Evolutionary conservation across 768 basidiomycete species (phyloP), one percentile per base, ranked within the genome.

Genomic region (Cystofilobasidium capitatum): DNA sequence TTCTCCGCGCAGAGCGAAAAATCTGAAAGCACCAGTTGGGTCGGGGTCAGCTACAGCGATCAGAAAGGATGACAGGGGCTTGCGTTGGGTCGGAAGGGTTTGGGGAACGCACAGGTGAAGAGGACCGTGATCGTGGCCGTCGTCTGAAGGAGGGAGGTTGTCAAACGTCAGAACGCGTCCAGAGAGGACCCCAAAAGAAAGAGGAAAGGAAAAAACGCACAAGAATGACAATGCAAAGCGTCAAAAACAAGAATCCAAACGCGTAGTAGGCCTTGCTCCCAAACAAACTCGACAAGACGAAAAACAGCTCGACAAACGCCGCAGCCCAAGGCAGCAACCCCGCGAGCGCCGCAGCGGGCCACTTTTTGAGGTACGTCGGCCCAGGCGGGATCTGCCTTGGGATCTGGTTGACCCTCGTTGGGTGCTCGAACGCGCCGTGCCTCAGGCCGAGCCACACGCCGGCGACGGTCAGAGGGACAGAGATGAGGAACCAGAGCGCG

Each of bases 241-340:
- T 93, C 63, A 97, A 79, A 33, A 91, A 88, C 51, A 97, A 78
- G 80, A 97, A 97, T 20, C 94, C 94, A 75, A 97, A 97, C 14
- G 94, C 94, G 76, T 96, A 97, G 79, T 92, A 94, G 54, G 88
- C 88, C 39, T 89, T 83, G 13, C 90, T 36, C 16, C 71, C 62
- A 61, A 62, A 65, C 16, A 65, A 29, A 44, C 57, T 58, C 22
- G 62, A 69, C 36, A 69, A 55, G 51, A 94, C 85, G 74, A 92
- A 96, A 77, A 91, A 96, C 14, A 96, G 79, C 76, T 97, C 94
- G 70, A 97, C 89, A 73, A 96, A 97, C 3, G 90, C 91, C 57
- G 94, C 93, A 62, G 88, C 91, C 72, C 94, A 97, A 0, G 92
- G 93, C 31, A 97, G 82, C 70, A 96, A 86, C 22, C 94, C 94